Conservation (phyloP, 2,329 filamentous ascomycete genomes). For the Penicillium palitans region DNA sequence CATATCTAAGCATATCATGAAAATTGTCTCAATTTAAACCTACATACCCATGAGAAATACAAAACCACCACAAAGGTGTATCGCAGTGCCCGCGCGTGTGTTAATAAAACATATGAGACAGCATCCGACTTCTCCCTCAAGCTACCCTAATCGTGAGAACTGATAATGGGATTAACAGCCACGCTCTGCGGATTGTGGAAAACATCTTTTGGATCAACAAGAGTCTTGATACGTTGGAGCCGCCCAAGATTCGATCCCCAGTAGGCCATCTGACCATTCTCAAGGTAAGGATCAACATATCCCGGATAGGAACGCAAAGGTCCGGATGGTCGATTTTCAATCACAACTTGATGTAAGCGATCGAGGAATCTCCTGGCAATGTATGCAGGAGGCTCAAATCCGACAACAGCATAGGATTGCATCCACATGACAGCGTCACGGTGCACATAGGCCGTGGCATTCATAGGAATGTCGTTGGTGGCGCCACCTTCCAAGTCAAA, state of each 20-base stretch:
- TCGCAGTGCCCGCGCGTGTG: neutral
- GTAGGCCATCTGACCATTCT: slow-evolving; percentile 52
- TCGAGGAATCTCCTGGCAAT: slow-evolving; percentile 52
- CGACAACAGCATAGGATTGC: slow-evolving; percentile 60
- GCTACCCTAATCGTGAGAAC: neutral
- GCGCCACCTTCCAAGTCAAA: slow-evolving; percentile 64
- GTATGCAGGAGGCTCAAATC: slow-evolving; percentile 44
- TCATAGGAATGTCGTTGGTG: slow-evolving; percentile 55
- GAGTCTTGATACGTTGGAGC: slow-evolving; percentile 53
- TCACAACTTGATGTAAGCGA: slow-evolving; percentile 48
- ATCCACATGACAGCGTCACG: slow-evolving; percentile 65
- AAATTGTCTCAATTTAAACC: neutral
- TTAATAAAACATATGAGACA: neutral
- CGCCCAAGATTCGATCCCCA: slow-evolving; percentile 55
- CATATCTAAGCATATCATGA: neutral
- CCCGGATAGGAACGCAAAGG: slow-evolving; percentile 59
- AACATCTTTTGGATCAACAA: slow-evolving; percentile 55
- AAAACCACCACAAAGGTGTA: neutral
- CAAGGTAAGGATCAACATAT: slow-evolving; percentile 59
- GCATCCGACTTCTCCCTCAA: neutral
- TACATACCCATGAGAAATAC: neutral
- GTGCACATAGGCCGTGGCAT: slow-evolving; percentile 63
- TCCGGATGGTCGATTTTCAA: slow-evolving; percentile 36
- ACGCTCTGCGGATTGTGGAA: slow-evolving; percentile 62
- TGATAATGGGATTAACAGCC: neutral